Evolutionary conservation across 1,284 basidiomycete species (phyloP).

Genomic region (Apiotrichum gracile): DNA sequence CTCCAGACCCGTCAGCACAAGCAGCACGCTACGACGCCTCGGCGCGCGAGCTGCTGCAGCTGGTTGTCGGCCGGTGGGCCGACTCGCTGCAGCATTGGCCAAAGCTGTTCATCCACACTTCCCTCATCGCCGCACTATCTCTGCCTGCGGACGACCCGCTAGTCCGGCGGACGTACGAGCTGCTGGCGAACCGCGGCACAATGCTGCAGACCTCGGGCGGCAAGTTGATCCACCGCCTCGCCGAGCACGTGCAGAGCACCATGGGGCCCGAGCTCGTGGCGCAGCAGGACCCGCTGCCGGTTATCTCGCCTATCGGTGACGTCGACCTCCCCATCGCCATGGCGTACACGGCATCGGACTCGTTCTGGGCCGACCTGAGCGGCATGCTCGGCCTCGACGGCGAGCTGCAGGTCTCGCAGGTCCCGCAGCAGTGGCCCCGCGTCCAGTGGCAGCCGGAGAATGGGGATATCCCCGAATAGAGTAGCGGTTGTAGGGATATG

Average conservation of each 20-base stretch:
- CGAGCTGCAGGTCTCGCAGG: neutral
- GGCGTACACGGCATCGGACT: constrained; percentile 13
- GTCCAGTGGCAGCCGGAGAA: no score
- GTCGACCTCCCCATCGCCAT: constrained; percentile 8
- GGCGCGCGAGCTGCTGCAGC: constrained; percentile 12
- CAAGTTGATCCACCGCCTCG: constrained; percentile 10
- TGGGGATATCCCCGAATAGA: no score
- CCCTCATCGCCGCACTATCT: constrained; percentile 10
- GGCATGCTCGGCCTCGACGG: constrained; percentile 4
- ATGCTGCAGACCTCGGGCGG: constrained; percentile 9
- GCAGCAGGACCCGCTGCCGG: neutral
- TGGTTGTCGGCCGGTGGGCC: constrained; percentile 12
- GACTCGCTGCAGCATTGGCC: constrained; percentile 15
- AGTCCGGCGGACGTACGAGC: constrained; percentile 3
- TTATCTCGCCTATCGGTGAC: constrained; percentile 2
- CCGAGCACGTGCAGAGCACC: neutral
- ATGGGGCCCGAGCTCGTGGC: no score
- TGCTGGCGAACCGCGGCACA: constrained; percentile 1
- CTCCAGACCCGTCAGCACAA: neutral
- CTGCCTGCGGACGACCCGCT: constrained; percentile 8
- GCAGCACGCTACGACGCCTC: constrained; percentile 1
- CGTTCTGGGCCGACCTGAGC: constrained; percentile 12
- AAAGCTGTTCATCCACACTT: constrained; percentile 15
- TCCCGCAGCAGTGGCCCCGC: neutral
- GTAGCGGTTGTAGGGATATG: no score